Conservation (phyloP, 371 early-diverging fungal genomes). For the Mucor velutinosus region DNA sequence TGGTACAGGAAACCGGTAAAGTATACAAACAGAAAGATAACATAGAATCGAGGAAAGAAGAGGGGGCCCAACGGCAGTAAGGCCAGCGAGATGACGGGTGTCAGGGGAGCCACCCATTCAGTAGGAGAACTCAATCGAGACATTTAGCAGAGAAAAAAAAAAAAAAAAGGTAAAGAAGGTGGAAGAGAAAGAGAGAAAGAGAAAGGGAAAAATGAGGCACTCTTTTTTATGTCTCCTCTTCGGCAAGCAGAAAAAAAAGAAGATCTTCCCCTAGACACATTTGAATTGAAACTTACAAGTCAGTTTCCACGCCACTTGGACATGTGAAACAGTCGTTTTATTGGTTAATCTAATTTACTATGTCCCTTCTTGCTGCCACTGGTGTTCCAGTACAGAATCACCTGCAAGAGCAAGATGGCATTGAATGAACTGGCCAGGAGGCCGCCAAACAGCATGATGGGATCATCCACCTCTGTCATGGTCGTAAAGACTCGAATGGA, state of each 20-base stretch:
- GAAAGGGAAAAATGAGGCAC: not conserved
- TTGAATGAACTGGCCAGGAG: constrained; percentile 76
- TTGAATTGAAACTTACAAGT: not conserved
- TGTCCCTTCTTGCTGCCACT: constrained; percentile 17
- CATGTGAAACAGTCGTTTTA: not conserved
- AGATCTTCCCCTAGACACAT: not conserved
- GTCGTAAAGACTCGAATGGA: constrained; percentile 92
- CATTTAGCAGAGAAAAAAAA: constrained; percentile 13
- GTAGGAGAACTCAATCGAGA: constrained; percentile 37
- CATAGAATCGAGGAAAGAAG: constrained; percentile 44
- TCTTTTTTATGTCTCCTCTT: not conserved
- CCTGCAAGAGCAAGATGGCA: constrained; percentile 79
- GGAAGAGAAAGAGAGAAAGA: constrained; percentile 3
- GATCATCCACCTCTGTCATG: constrained; percentile 85
- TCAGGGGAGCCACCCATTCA: constrained; percentile 54
- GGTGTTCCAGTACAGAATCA: constrained; percentile 77
- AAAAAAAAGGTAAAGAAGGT: constrained; percentile 5
- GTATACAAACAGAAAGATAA: constrained; percentile 42
- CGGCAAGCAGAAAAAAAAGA: not conserved
- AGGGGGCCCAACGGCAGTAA: constrained; percentile 48
- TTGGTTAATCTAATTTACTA: constrained; percentile 15
- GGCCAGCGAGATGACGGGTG: constrained; percentile 41
- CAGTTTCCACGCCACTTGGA: not conserved
- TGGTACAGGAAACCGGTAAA: constrained; percentile 47
- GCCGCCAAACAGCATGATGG: constrained; percentile 69